Base-by-base conservation (phyloP, 768 basidiomycete species). In the Hortiboletus flavorubellus region DNA sequence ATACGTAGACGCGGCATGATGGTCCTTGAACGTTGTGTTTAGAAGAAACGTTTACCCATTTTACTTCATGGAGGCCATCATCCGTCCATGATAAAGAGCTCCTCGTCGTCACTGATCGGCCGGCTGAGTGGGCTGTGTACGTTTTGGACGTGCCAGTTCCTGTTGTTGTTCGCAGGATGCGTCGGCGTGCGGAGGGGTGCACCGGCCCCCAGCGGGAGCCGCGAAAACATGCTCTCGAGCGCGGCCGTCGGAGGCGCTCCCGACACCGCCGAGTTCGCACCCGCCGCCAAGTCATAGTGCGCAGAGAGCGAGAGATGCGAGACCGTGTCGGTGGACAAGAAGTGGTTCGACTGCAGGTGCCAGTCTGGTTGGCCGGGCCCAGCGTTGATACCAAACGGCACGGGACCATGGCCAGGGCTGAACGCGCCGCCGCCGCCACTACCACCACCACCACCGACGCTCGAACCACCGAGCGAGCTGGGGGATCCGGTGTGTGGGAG, bases 61-160 rank as follows among this genome's bases (percentile, higher is more conserved):
- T 37, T 37, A 21, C 15, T 12, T 45, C 16, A n/a, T 31, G 12
- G 30, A 15, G 29, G 18, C 15, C 33, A 33, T 72, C 65, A 78
- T 50, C 75, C 75, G 59, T 89, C 87, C 83, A 89, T 84, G 63
- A 76, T 76, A 67, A 91, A 91, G 66, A 90, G 68, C 64, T 86
- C 87, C 65, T 87, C 86, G 56, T 87, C 78, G 54, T 77, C 81
- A 34, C 75, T 75, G n/a, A 78, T 81, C 4, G 85, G 83, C 51
- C 81, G 74, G 62, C 83, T 82, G 53, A 87, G 72, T 49, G 86
- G 86, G 65, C 86, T 87, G 62, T 79, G 67, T 41, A 79, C 73
- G 46, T 66, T 66, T 48, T 72, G 62, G 9, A 65, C 47, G 42
- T 76, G 70, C 71, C 73, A 80, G 51, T 66, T 67, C 38, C 76